These are phyloP conservation scores for Gossypium gossypioides DNA, from an alignment of 441 rosid species.

Conservation along the genomic window DNA sequence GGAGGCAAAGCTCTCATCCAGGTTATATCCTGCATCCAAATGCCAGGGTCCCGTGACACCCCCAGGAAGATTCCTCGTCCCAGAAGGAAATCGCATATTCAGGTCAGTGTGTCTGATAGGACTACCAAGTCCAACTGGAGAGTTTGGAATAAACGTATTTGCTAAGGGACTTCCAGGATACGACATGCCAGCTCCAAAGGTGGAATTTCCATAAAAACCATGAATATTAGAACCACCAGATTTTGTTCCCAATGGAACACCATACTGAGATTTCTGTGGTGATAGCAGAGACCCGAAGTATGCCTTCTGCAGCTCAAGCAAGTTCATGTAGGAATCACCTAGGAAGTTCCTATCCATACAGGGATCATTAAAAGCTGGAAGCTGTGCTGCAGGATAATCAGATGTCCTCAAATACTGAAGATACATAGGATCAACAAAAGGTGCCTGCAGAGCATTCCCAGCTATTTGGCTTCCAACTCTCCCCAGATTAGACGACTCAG, in stretches of 20 bases:
- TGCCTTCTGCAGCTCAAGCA: conserved; percentile 61
- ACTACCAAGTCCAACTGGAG: conserved; percentile 53
- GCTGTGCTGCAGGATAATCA: conserved; percentile 45
- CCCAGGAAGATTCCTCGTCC: conserved; percentile 43
- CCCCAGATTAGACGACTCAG: conserved; percentile 40
- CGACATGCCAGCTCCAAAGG: conserved; percentile 52
- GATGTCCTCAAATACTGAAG: conserved; percentile 25
- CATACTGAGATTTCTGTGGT: conserved; percentile 60
- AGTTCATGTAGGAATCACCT: conserved; percentile 45
- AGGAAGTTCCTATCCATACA: conserved; percentile 41
- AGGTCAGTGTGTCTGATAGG: conserved; percentile 56
- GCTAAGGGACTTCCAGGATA: conserved; percentile 69
- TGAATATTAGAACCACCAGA: conserved; percentile 48
- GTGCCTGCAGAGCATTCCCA: conserved; percentile 50
- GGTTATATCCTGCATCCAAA: conserved; percentile 33
- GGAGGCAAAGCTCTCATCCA: conserved; percentile 53
- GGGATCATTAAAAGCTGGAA: conserved; percentile 43
- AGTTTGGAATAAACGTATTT: conserved; percentile 41
- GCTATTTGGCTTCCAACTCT: conserved; percentile 39
- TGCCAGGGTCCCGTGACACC: conserved; percentile 56
- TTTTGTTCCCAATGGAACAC: conserved; percentile 37
- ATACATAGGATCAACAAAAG: conserved; percentile 40
- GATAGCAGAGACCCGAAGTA: conserved; percentile 44
- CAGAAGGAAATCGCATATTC: conserved; percentile 43
- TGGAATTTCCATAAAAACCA: conserved; percentile 49